A percentile compares a stretch with the other conserved stretches of the same genome.
These are phyloP conservation scores for Pisolithus sp. DNA, from an alignment of 768 basidiomycete genomes.

Conservation along the genomic window DNA sequence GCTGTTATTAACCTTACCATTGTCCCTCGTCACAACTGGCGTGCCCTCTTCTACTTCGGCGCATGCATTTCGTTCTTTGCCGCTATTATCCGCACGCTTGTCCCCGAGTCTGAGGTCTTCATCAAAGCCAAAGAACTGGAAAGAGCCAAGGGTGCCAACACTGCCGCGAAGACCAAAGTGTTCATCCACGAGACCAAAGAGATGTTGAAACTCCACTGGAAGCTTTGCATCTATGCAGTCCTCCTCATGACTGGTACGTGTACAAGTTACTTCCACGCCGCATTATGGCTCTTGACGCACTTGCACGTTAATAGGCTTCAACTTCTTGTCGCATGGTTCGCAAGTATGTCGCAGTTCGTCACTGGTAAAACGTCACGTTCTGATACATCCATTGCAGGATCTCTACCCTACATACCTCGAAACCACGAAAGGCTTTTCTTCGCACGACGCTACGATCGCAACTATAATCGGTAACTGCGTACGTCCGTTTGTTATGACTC, in stretches of 20 bases:
- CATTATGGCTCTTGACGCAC: neutral
- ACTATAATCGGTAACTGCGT: conserved; percentile 74
- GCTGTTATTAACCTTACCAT: conserved; percentile 75
- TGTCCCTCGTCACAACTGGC: conserved; percentile 50
- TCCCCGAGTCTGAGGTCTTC: conserved; percentile 81
- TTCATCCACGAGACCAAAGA: conserved; percentile 67
- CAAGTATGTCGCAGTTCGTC: conserved; percentile 28
- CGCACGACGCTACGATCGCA: conserved; percentile 54
- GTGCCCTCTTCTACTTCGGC: conserved; percentile 76
- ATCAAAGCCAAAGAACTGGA: conserved; percentile 55
- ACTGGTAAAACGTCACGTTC: neutral
- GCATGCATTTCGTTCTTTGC: conserved; percentile 65
- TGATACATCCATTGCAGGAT: conserved; percentile 31
- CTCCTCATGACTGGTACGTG: conserved; percentile 62
- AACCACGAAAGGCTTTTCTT: conserved; percentile 47
- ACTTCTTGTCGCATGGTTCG: conserved; percentile 65
- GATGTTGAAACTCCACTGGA: conserved; percentile 82
- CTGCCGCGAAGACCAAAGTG: conserved; percentile 50
- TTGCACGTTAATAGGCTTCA: conserved; percentile 41
- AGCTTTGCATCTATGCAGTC: conserved; percentile 76
- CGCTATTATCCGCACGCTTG: conserved; percentile 51
- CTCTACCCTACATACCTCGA: conserved; percentile 68
- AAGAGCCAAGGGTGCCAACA: conserved; percentile 30
- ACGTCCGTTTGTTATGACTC: conserved; percentile 11
- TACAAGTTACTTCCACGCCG: neutral